Conservation (phyloP, 208 protist genomes). For the Acanthamoeba culbertsoni region DNA sequence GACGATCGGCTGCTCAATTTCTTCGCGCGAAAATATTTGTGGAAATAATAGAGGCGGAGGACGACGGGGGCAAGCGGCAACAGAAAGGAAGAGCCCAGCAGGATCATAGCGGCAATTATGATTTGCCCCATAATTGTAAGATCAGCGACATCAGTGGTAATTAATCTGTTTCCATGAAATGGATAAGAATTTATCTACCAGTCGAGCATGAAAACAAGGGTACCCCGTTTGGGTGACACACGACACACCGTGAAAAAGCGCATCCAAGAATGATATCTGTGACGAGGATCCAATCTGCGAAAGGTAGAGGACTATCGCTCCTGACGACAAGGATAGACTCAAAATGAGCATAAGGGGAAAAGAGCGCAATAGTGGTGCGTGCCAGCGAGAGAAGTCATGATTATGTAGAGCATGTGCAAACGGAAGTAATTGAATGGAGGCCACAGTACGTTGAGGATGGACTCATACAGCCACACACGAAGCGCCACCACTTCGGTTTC, state of each 20-base stretch:
- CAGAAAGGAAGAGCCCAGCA: not conserved
- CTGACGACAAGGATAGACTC: not conserved
- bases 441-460: not conserved
- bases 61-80: not conserved
- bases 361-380: not conserved
- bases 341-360: not conserved
- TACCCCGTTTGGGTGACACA: not conserved
- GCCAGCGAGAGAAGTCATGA: not conserved
- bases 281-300: not conserved
- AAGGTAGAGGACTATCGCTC: not conserved
- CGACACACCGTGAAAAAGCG: not conserved
- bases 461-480: not conserved
- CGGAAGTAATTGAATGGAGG: not conserved
- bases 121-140: not conserved
- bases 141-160: not conserved
- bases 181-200: not conserved
- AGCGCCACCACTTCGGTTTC: not conserved
- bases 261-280: not conserved
- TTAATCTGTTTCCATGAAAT: not conserved
- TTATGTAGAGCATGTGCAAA: not conserved
- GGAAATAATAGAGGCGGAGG: slow-evolving; percentile 24
- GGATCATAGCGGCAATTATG: not conserved
- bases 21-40: not conserved
- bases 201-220: not conserved
- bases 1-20: not conserved